Conservation (phyloP, 352 stramenopile species). For the Globisporangium rhizosaccharum region DNA sequence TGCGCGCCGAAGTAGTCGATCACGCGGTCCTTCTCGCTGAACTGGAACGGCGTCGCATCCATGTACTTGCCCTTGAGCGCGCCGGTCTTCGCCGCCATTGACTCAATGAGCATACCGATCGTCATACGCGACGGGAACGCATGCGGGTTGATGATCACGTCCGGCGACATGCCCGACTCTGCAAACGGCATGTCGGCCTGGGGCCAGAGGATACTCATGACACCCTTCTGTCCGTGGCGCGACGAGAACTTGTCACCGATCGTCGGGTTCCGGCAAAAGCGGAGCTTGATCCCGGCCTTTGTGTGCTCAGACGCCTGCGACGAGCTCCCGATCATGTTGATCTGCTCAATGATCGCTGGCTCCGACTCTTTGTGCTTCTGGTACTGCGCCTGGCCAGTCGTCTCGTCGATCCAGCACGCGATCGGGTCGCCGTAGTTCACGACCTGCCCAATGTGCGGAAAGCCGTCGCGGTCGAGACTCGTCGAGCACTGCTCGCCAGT, state of each 20-base stretch:
- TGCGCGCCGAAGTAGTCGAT: constrained; percentile 99
- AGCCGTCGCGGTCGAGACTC: constrained; percentile 94
- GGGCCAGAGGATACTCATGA: constrained; percentile 98
- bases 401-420: constrained; percentile 95
- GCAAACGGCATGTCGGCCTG: constrained; percentile 99
- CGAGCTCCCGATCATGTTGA: constrained; percentile 77
- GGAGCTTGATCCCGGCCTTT: constrained; percentile 94
- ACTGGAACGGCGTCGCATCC: constrained; percentile 99
- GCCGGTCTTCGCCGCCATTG: constrained; percentile 99
- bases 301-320: constrained; percentile 72
- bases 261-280: constrained; percentile 98
- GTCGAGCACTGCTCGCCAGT: constrained; percentile 56
- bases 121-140: constrained; percentile 98
- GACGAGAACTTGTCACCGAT: constrained; percentile 99
- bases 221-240: constrained; percentile 99
- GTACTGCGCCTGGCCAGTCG: constrained; percentile 84
- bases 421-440: constrained; percentile 95
- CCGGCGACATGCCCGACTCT: constrained; percentile 97
- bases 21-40: constrained; percentile 97
- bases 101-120: constrained; percentile 95
- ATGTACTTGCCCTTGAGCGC: constrained; percentile 96
- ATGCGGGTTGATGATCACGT: constrained; percentile 99
- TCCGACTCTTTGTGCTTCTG: constrained; percentile 99
- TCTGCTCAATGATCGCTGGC: constrained; percentile 95
- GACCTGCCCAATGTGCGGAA: constrained; percentile 93